Percentiles rank a stretch among this genome's conserved stretches.
Conservation (phyloP, 2,329 filamentous ascomycete species). For the Mycosphaerella sp. region DNA sequence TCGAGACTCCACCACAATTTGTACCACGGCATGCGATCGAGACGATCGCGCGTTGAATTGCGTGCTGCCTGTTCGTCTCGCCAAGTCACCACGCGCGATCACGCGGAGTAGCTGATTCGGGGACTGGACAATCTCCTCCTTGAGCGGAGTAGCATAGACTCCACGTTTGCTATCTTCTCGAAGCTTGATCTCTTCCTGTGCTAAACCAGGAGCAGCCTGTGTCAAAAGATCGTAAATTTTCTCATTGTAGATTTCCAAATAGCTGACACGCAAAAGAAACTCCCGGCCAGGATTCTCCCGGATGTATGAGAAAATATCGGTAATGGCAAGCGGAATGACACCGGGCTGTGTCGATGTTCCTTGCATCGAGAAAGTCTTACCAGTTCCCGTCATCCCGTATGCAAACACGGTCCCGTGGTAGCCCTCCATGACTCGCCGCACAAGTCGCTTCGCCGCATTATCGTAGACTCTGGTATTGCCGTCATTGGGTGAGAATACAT, state of each 20-base stretch:
- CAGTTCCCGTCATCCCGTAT: slow-evolving; percentile 98
- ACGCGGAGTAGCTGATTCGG: slow-evolving; percentile 91
- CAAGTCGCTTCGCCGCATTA: slow-evolving; percentile 83
- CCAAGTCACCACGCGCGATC: slow-evolving; percentile 88
- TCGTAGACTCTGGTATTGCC: slow-evolving; percentile 95
- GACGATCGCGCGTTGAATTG: slow-evolving; percentile 97
- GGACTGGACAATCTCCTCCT: slow-evolving; percentile 98
- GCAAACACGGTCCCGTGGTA: slow-evolving; percentile 98
- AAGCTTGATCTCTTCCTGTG: slow-evolving; percentile 91
- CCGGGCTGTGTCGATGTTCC: slow-evolving; percentile 91
- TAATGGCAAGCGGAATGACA: slow-evolving; percentile 94
- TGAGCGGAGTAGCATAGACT: slow-evolving; percentile 90
- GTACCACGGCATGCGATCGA: slow-evolving; percentile 94
- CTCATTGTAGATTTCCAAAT: slow-evolving; percentile 98
- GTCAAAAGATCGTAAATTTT: slow-evolving; percentile 90
- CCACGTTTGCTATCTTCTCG: slow-evolving; percentile 94
- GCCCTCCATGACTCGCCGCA: slow-evolving; percentile 96
- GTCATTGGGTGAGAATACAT: slow-evolving; percentile 90
- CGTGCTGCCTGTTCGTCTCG: slow-evolving; percentile 83
- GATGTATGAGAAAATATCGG: slow-evolving; percentile 98
- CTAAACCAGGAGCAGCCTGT: slow-evolving; percentile 54
- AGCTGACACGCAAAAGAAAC: slow-evolving; percentile 91
- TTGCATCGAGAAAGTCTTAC: slow-evolving; percentile 99
- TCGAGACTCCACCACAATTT: slow-evolving; percentile 95
- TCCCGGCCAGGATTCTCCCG: slow-evolving; percentile 92